Conservation (phyloP, 208 protist genomes). For the Kentomonas sorsogonicus region DNA sequence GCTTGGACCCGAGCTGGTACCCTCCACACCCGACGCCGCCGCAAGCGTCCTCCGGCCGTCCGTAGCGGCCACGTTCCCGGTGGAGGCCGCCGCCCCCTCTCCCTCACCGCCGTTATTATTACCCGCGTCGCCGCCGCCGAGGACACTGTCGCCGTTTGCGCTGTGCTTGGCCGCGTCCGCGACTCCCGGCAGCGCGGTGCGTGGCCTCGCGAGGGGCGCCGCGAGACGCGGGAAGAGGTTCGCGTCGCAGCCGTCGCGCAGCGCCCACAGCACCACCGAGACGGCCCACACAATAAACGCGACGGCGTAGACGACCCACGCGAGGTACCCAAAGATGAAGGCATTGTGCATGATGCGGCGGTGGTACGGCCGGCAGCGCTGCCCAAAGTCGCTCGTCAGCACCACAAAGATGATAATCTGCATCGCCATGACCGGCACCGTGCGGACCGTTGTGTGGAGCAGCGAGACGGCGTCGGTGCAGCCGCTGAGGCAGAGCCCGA, state of each 20-base stretch:
- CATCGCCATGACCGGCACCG: constrained; percentile 5
- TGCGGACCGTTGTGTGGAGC: constrained; percentile 13
- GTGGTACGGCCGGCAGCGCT: constrained; percentile 7
- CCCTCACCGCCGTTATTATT: too few species aligned
- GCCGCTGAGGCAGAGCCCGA: constrained; percentile 24
- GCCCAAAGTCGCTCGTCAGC: neutral
- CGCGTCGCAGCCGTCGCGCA: constrained; percentile 7
- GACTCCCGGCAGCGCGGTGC: too few species aligned
- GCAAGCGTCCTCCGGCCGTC: too few species aligned
- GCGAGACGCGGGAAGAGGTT: constrained; percentile 25
- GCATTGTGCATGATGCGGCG: neutral
- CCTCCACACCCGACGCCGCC: too few species aligned
- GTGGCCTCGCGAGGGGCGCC: constrained; percentile 14
- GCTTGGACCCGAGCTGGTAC: too few species aligned
- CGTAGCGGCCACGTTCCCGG: too few species aligned
- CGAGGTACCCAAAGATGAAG: constrained; percentile 46
- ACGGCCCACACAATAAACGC: constrained; percentile 39
- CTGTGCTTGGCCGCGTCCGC: too few species aligned
- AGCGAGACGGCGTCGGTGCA: constrained; percentile 21
- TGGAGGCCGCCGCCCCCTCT: too few species aligned
- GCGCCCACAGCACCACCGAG: constrained; percentile 20
- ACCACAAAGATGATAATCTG: neutral
- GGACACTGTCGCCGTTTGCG: too few species aligned
- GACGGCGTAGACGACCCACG: constrained; percentile 22
- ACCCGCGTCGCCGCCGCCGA: too few species aligned